phyloP scores from a whole-genome alignment of 2,329 filamentous ascomycete species.

The Trichophyton benhamiae region DNA sequence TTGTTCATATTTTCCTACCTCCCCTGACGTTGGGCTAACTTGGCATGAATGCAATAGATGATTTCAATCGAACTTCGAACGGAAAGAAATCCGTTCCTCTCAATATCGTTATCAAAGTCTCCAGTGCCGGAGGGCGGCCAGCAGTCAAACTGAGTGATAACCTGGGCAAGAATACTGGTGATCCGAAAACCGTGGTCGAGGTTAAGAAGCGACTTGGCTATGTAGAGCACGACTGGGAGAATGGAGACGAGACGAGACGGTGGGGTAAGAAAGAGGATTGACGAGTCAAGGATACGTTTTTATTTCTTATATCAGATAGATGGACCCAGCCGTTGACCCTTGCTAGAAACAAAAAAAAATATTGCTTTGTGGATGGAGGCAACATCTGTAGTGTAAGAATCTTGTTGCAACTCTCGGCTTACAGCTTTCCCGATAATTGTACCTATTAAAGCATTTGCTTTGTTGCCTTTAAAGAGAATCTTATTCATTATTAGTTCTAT shows the following conservation, averaged over 20 bases:
- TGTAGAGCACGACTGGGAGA: slow-evolving; percentile 68
- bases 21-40: not conserved
- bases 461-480: too few species aligned
- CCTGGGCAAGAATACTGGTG: slow-evolving; percentile 84
- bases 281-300: not conserved
- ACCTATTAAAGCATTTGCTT: too few species aligned
- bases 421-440: not conserved
- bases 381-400: not conserved
- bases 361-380: too few species aligned
- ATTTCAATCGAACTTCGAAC: slow-evolving; percentile 62
- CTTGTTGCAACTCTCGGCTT: not conserved
- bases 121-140: slow-evolving; percentile 64
- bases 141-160: slow-evolving; percentile 94
- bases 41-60: slow-evolving; percentile 41
- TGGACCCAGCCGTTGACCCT: too few species aligned
- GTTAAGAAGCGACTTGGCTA: slow-evolving; percentile 84
- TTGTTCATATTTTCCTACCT: not conserved
- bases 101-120: slow-evolving; percentile 97
- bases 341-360: too few species aligned
- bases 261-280: slow-evolving; percentile 46
- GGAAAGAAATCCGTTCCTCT: slow-evolving; percentile 77
- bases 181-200: slow-evolving; percentile 61
- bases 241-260: slow-evolving; percentile 68
- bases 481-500: too few species aligned
- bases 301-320: too few species aligned